Base-by-base conservation (phyloP, 768 basidiomycete genomes). In the Rhodosporidiobolus sp. region DNA sequence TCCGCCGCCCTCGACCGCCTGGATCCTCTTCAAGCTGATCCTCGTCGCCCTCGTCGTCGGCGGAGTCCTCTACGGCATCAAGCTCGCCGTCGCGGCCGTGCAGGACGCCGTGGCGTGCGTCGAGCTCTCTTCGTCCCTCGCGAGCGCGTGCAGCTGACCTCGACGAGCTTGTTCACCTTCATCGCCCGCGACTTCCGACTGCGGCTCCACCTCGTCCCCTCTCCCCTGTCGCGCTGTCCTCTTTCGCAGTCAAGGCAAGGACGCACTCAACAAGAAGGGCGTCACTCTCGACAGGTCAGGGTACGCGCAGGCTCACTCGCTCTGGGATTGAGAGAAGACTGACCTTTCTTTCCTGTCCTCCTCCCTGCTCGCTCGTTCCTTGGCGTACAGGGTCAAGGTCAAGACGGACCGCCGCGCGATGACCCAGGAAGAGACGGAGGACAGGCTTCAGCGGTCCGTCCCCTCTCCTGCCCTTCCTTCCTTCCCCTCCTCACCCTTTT, bases 381-480 rank as follows among this genome's bases (percentile, higher is more conserved):
- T 24, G 26, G 4, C 9, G 28, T 5, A 8, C 72, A 70, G 69
- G 2, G 50, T 67, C 4, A 55, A 66, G 0, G 63, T 75, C 66
- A 65, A 71, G 63, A 75, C 74, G 20, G 66, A 71, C 43, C 56
- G n/a, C 38, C 63, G 74, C 5, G 69, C 66, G 2, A n/a, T 65
- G 35, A 71, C 74, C 43, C 63, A 58, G 52, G 74, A 75, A 16
- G 69, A 75, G 63, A 70, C 68, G 17, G 68, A 63, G 32, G 73
- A 74, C 50, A 50, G 49, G 38, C 10, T 74, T 30, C 73, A 74
- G 35, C 43, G 65, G 73, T 74, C 38, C 62, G 68, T 48, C 11
- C 38, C 43, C 49, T 19, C 24, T 24, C 3, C 24, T 24, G 45
- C 16, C 30, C 9, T 34, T n/a, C 14, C 6, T 22, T 35, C 26